A percentile compares a stretch with the other conserved stretches of the same genome.
Conservation (phyloP, 2,329 filamentous ascomycete species). For the Fulvia fulva region DNA sequence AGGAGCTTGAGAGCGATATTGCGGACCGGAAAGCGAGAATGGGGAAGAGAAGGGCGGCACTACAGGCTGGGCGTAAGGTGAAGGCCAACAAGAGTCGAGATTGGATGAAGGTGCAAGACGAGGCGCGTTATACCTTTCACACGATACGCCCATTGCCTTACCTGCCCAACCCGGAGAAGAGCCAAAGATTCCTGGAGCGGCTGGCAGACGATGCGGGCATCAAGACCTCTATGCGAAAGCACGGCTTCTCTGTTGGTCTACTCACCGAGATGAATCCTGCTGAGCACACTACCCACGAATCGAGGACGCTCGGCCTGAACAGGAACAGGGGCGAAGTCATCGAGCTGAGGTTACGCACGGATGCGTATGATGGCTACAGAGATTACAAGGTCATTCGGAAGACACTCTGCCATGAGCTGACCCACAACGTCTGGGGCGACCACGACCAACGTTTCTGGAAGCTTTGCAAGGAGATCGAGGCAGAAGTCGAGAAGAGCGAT, state of each 20-base stretch:
- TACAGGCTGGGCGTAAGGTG: conserved; percentile 37
- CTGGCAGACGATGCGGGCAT: conserved; percentile 83
- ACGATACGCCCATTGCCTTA: conserved; percentile 70
- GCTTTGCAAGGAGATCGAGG: conserved; percentile 79
- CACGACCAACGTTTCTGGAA: conserved; percentile 91
- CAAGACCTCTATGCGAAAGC: conserved; percentile 73
- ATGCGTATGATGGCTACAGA: conserved; percentile 88
- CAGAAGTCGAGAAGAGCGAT: conserved; percentile 75
- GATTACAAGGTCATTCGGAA: conserved; percentile 89
- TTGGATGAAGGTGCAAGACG: conserved; percentile 51
- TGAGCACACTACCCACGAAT: conserved; percentile 77
- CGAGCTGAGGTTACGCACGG: conserved; percentile 83
- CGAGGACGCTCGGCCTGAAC: conserved; percentile 79
- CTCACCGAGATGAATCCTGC: conserved; percentile 95
- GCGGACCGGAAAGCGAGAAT: conserved; percentile 49
- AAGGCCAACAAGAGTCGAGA: conserved; percentile 37
- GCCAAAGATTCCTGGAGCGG: conserved; percentile 66
- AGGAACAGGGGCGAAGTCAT: conserved; percentile 85
- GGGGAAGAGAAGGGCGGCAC: conserved; percentile 35
- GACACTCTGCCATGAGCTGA: conserved; percentile 90
- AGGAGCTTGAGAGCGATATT: conserved; percentile 50
- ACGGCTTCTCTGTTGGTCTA: conserved; percentile 78
- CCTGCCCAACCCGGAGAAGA: conserved; percentile 71
- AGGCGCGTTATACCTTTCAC: conserved; percentile 74
- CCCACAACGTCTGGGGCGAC: conserved; percentile 81